Percentiles rank a stretch among this genome's conserved stretches.
Evolutionary conservation across 2,329 filamentous ascomycete genomes (phyloP).

Genomic region (Ascochyta lentis): DNA sequence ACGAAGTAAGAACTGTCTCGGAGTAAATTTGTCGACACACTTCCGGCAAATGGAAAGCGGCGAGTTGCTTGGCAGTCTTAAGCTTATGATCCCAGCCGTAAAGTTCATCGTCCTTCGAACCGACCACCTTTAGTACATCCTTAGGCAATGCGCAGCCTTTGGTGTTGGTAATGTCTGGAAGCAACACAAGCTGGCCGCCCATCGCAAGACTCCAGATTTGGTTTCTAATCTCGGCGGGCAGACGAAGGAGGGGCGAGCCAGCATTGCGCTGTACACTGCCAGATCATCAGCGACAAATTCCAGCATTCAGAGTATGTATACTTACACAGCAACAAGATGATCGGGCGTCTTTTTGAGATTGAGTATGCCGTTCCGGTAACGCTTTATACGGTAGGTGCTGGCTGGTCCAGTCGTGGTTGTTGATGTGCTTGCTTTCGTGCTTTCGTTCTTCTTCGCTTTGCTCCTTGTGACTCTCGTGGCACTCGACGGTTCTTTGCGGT

Average conservation of each 20-base stretch:
- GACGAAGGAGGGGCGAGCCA: not conserved
- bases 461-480: not conserved
- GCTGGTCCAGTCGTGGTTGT: not conserved
- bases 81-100: too few relatives aligned
- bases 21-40: constrained; percentile 18
- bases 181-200: not conserved
- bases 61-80: not conserved
- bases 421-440: too few relatives aligned
- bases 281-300: not conserved
- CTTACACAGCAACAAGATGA: not conserved
- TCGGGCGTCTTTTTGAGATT: not conserved
- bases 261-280: not conserved
- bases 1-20: not conserved
- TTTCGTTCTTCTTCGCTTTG: too few relatives aligned
- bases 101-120: too few relatives aligned
- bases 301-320: not conserved
- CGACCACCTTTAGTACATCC: too few relatives aligned
- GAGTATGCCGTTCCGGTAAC: not conserved
- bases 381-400: not conserved
- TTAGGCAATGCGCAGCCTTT: not conserved
- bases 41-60: constrained; percentile 5
- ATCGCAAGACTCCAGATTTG: not conserved
- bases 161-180: not conserved
- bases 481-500: not conserved
- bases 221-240: constrained; percentile 5